Conservation (phyloP, 2,329 filamentous ascomycete species). For the Akanthomyces dipterigenus region DNA sequence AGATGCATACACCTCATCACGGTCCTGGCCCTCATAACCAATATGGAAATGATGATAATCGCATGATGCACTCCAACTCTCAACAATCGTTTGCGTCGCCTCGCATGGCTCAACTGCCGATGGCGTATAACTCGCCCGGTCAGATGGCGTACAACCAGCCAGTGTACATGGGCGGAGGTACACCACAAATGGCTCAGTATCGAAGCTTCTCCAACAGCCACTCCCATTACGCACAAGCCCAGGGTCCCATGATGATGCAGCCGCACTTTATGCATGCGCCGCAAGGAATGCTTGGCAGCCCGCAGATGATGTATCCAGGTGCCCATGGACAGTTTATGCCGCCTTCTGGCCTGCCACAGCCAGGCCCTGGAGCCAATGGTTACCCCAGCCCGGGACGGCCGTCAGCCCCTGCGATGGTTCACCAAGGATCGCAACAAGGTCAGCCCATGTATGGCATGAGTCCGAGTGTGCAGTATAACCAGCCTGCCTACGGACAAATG, state of each 20-base stretch:
- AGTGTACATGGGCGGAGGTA: constrained; percentile 63
- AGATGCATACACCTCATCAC: constrained; percentile 69
- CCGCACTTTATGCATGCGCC: constrained; percentile 66
- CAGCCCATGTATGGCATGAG: constrained; percentile 73
- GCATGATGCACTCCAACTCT: constrained; percentile 82
- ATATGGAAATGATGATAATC: constrained; percentile 73
- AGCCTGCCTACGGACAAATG: constrained; percentile 64
- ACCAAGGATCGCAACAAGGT: constrained; percentile 88
- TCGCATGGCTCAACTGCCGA: constrained; percentile 62
- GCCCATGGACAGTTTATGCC: constrained; percentile 58
- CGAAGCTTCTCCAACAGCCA: constrained; percentile 62
- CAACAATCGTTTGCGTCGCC: constrained; percentile 83
- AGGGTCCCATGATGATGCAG: constrained; percentile 79
- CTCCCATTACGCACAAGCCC: constrained; percentile 63
- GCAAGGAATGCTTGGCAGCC: constrained; percentile 61
- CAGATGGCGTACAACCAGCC: constrained; percentile 67
- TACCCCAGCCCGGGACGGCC: constrained; percentile 84
- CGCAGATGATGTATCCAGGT: constrained; percentile 80
- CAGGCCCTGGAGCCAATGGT: constrained; percentile 61
- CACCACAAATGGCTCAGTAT: constrained; percentile 63
- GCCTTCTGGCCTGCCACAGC: constrained; percentile 47
- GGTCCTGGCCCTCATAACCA: constrained; percentile 56
- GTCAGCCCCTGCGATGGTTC: constrained; percentile 83
- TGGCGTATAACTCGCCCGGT: constrained; percentile 63
- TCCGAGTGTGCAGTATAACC: constrained; percentile 65